Evolutionary conservation across 148 eudicot species (phyloP), one percentile per base, ranked within the genome.

Genomic region (Gaultheria prostrata): DNA sequence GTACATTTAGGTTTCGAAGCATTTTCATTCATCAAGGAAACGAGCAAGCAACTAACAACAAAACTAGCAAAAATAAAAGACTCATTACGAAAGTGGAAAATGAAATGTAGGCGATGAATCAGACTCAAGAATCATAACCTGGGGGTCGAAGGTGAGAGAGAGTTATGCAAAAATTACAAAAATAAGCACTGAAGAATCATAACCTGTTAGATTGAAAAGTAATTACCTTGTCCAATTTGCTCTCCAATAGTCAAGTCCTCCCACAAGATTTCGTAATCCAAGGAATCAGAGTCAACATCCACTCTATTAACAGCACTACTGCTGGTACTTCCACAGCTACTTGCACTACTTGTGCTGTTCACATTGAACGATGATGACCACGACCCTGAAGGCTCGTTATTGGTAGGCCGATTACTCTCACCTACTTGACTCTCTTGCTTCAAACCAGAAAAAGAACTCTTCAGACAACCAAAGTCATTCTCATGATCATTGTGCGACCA

Each of bases 261-360:
- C 99, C 99, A 97, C 88, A 92, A 83, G 75, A 97, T 93, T 91
- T 97, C 99, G 82, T 90, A 93, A 85, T 97, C 98, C 87, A 92
- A 87, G 89, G 89, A 86, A 83, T 97, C 99, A 76, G 86, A 85
- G 69, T 94, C 98, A 57, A 85, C 72, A 77, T 97, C 99, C 83
- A 89, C 84, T 86, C 87, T 95, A 89, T 97, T 95, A 80, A 91
- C 85, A 80, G 90, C 89, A 86, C 95, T 88, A 76, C 98, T 97
- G 75, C 88, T 93, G 15, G 97, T 89, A 81, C 98, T 97, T 51
- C 98, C 98, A 85, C 94, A 85, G 85, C 98, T 97, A 88, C 99
- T 97, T 33, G 88, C 93, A 86, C 98, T 95, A 83, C 98, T 93
- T 82, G 94, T 87, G 87, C 94, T 94, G 89, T 94, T 92, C 61